Conservation (phyloP, 257 asterid genomes). For the Paulownia fortunei region DNA sequence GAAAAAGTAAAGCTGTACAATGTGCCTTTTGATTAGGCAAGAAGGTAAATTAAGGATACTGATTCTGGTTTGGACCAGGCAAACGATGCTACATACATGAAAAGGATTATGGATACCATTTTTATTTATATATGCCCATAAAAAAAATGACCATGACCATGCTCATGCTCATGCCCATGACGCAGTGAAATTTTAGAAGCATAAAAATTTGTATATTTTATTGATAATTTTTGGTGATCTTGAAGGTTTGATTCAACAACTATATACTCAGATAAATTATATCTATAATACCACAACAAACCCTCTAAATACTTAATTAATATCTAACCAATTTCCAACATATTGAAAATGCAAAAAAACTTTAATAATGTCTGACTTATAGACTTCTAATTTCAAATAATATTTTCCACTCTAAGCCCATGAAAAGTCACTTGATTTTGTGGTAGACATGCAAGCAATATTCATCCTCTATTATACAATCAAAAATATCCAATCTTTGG, state of each 20-base stretch:
- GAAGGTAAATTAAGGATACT: not conserved
- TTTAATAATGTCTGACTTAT: not conserved
- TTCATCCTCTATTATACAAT: not conserved
- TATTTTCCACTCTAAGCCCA: not conserved
- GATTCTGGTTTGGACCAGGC: not conserved
- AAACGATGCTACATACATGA: not conserved
- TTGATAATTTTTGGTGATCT: not conserved
- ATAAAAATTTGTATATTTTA: not conserved
- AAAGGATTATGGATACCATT: not conserved
- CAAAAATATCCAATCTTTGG: not conserved
- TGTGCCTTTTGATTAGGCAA: not conserved
- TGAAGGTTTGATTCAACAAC: too few species aligned
- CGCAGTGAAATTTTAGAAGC: not conserved
- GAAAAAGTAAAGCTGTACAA: not conserved
- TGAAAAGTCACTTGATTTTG: not conserved
- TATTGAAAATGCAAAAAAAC: not conserved
- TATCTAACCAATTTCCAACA: not conserved
- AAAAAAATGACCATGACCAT: not conserved
- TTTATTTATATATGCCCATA: conserved; percentile 1
- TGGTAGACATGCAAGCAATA: not conserved
- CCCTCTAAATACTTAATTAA: not conserved
- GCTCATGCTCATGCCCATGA: not conserved
- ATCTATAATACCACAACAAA: not conserved
- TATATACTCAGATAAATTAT: too few species aligned
- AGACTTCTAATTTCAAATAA: not conserved